Percentiles rank a stretch among this genome's conserved stretches.
Conservation (phyloP, 768 basidiomycete species). For the Hericium rajendrae region DNA sequence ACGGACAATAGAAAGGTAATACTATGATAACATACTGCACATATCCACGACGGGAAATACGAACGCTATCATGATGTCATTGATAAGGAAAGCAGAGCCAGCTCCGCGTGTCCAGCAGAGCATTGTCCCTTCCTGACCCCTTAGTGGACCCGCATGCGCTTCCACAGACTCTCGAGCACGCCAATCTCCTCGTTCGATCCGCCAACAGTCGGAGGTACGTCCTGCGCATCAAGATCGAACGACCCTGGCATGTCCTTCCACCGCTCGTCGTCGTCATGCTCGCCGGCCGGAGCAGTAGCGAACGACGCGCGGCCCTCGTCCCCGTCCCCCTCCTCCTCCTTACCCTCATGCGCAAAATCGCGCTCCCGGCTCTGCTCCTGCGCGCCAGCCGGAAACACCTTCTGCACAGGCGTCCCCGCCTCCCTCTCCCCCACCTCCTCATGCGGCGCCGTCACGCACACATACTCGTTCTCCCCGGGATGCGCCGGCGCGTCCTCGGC, state of each 20-base stretch:
- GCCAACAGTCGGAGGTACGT: neutral
- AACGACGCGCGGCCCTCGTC: neutral
- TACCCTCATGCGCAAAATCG: neutral
- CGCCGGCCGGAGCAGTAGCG: neutral
- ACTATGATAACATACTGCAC: neutral
- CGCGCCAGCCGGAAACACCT: neutral
- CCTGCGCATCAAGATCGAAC: neutral
- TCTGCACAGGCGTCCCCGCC: neutral
- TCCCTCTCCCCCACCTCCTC: neutral
- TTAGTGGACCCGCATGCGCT: constrained; percentile 3
- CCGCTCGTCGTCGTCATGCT: neutral
- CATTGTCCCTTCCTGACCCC: neutral
- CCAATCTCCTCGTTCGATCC: neutral
- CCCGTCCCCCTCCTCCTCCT: neutral
- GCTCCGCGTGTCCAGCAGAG: neutral
- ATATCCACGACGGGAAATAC: neutral
- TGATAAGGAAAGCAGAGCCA: neutral
- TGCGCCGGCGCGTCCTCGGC: neutral
- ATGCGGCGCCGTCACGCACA: neutral
- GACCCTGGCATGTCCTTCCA: constrained; percentile 8
- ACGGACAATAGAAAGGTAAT: neutral
- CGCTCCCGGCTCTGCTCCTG: neutral
- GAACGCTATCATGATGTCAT: neutral
- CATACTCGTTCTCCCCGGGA: neutral
- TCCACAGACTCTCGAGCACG: constrained; percentile 5